Evolutionary conservation across 139 green algal genomes (phyloP), one percentile per base, ranked within the genome.

Genomic region (Coelastrella sp.): DNA sequence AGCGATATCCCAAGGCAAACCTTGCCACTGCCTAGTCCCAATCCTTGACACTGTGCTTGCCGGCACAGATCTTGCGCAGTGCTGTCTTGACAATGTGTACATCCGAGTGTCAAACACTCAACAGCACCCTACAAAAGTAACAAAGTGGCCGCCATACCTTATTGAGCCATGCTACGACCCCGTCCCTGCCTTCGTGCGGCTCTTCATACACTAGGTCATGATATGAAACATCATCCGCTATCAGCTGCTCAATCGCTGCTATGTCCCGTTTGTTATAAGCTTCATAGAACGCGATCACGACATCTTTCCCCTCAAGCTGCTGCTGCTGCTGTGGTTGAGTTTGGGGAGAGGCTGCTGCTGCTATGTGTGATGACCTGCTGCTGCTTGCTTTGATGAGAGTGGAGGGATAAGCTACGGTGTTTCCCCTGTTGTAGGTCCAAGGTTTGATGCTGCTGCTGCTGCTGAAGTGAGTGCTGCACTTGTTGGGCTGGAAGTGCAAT

Each of bases 121-220:
- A 47, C 32, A 47, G 32, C 32, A 47, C 32, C 32, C 32, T 47
- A 47, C 32, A 47, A 47, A 47, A 47, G 32, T 47, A 47, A 47
- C 32, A 47, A 47, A 47, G 1, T 32, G 4, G 2, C 16, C 17
- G 66, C 5, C 65, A 22, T 58, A 92, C 89, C 89, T 96, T 97
- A 3, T 90, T 83, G n/a, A 98, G 95, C 88, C 96, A 98, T 0
- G 56, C 32, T 13, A 94, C 75, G 5, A 98, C 90, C 3, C 90
- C 92, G 5, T 90, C 80, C 20, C 92, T 84, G 0, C 96, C 96
- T 65, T 80, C 66, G 60, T 97, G 96, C 5, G 96, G 92, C 57
- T 98, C 94, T 83, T 95, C 93, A 80, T 97, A 97, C 10, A 97
- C 94, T 59, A 96, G 86, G n/a, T 96, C 92, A 81, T 94, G 93